Percentiles rank a stretch among this genome's conserved stretches.
phyloP scores from a whole-genome alignment of 176 grass and related monocot genomes.

The Eragrostis curvula region DNA sequence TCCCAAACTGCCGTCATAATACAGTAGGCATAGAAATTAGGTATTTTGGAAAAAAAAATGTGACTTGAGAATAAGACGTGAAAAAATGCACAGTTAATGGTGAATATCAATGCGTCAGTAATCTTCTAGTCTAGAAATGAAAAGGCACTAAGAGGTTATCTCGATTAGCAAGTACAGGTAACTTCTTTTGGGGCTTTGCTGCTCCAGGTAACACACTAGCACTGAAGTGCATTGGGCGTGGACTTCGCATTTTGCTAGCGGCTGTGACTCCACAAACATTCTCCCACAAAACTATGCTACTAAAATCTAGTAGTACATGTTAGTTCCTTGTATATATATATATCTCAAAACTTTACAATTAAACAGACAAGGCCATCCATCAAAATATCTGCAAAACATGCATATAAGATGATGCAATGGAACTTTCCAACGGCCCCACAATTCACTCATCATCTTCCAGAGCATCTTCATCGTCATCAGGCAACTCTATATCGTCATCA shows the following conservation, averaged over 20 bases:
- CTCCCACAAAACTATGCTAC: neutral
- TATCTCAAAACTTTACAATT: neutral
- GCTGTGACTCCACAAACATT: constrained; percentile 1
- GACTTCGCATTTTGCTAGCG: neutral
- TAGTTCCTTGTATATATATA: constrained; percentile 8
- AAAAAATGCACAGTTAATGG: neutral
- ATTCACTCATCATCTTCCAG: constrained; percentile 41
- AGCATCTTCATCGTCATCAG: constrained; percentile 55
- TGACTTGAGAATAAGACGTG: neutral
- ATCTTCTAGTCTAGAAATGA: neutral
- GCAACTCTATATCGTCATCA: constrained; percentile 57
- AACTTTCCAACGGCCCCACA: neutral
- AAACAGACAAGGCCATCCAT: constrained; percentile 14
- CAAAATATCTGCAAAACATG: constrained; percentile 12
- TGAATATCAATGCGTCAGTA: neutral
- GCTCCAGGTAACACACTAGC: neutral
- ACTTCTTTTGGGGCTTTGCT: neutral
- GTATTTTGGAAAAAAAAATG: neutral
- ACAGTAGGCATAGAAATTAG: neutral
- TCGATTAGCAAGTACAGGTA: neutral
- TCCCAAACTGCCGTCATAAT: neutral
- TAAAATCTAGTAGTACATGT: constrained; percentile 32
- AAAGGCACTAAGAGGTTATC: neutral
- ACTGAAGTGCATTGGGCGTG: neutral
- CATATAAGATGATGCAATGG: neutral